Conservation (phyloP, 257 asterid species). For the Coffea canephora region DNA sequence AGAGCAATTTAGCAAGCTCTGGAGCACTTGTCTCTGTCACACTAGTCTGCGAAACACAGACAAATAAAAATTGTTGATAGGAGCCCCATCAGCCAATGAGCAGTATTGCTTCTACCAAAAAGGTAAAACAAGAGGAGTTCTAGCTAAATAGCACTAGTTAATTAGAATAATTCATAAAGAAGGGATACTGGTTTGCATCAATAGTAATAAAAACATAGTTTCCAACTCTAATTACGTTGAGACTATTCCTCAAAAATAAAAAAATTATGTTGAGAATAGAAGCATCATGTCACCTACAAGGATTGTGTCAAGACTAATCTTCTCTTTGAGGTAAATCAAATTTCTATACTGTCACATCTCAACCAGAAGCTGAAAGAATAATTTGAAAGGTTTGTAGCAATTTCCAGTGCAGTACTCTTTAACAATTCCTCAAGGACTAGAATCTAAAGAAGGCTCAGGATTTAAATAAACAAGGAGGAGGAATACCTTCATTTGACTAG, state of each 20-base stretch:
- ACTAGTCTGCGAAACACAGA: constrained; percentile 56
- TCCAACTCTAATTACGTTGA: background rate
- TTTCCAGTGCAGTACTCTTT: background rate
- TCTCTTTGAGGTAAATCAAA: background rate
- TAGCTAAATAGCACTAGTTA: background rate
- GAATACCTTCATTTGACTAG: constrained; percentile 87
- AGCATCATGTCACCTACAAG: background rate
- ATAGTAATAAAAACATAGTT: background rate
- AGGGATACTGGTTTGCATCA: background rate
- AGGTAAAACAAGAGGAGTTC: background rate
- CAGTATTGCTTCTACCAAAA: background rate
- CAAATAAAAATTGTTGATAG: constrained; percentile 2
- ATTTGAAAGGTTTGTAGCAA: background rate
- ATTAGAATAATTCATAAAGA: background rate
- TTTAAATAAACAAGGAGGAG: background rate
- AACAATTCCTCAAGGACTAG: background rate
- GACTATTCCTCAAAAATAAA: too few relatives aligned
- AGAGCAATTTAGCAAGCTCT: constrained; percentile 90
- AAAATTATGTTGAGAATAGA: background rate
- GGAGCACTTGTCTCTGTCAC: constrained; percentile 86
- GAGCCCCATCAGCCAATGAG: background rate
- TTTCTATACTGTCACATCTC: background rate
- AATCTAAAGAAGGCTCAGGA: background rate
- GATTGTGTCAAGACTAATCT: background rate
- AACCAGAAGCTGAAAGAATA: background rate